These are phyloP conservation scores for Myrica gale DNA, from an alignment of 306 rosid species.

Conservation along the genomic window DNA sequence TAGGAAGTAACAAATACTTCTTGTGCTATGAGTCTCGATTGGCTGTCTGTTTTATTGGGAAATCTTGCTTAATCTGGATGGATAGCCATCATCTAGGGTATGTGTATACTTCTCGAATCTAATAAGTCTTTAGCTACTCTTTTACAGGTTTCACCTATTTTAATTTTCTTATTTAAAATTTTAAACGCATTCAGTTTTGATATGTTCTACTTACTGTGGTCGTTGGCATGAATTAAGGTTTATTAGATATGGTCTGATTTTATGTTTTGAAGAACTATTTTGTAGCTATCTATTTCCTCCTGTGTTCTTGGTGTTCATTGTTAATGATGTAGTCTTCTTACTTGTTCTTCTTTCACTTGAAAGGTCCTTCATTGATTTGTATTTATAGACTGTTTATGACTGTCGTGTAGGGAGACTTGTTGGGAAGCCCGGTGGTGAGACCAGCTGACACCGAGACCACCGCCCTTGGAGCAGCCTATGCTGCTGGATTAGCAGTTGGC, in stretches of 20 bases:
- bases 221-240: not conserved
- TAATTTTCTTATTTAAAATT: too few relatives aligned
- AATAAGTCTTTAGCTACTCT: too few relatives aligned
- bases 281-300: not conserved
- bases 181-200: not conserved
- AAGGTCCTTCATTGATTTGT: too few relatives aligned
- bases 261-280: not conserved
- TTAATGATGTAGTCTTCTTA: too few relatives aligned
- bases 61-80: too few relatives aligned
- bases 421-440: conserved; percentile 67
- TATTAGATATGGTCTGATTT: not conserved
- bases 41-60: not conserved
- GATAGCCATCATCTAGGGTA: not conserved
- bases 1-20: too few relatives aligned
- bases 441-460: conserved; percentile 91
- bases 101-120: not conserved
- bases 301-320: not conserved
- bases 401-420: conserved; percentile 67
- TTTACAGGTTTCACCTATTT: too few relatives aligned
- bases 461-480: conserved; percentile 94
- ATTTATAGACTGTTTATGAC: not conserved
- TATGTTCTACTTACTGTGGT: not conserved
- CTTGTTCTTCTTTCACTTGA: too few relatives aligned
- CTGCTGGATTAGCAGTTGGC: conserved; percentile 90
- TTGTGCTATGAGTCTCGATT: too few relatives aligned